Evolutionary conservation across 1,139 yeast genomes (phyloP), one percentile per base, ranked within the genome.

Genomic region (Hansenula sp.): DNA sequence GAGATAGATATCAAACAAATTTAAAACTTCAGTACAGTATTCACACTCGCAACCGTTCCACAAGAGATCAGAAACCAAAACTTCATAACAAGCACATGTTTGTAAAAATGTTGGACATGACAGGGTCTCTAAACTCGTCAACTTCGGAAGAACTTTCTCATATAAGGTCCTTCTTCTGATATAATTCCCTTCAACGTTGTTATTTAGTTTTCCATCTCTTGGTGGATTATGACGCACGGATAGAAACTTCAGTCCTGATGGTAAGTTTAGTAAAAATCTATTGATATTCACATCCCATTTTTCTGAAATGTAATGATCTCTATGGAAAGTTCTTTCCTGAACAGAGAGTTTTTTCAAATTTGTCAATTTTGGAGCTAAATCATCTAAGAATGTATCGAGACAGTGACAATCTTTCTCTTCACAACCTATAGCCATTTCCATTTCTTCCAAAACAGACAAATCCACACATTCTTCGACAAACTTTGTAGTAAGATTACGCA

Each of bases 41-140:
- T 49, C 45, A 55, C 94, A 83, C 40, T 71, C 71, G 57, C 92
- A 83, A 0, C 90, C 90, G 56, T 82, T 83, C 89, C 90, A 84
- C 32, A 84, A 58, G 40, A 83, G 48, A 45, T 80, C 82, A 41
- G 85, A 81, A 61, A 80, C 77, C 9, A 82, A 61, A 43, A 79
- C 81, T 48, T 83, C 92, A 57, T 82, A 84, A 44, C 86, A 75
- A 0, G 87, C 68, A 26, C 82, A 62, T 0, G 79, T 63, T 42
- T 77, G 77, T 43, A 84, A 57, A 37, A 81, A 65, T 9, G 78
- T 75, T 2, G 89, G 88, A 1, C 79, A 67, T 3, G 72, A 61
- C 9, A 83, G 54, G 1, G 64, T 65, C 37, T 72, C 61, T 32
- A 73, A 61, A 9, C 65, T 61, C 6, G 50, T 50, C 24, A 79